A percentile compares a stretch with the other conserved stretches of the same genome.
phyloP scores from a whole-genome alignment of 495 filamentous ascomycete species.

The Poronia punctata region DNA sequence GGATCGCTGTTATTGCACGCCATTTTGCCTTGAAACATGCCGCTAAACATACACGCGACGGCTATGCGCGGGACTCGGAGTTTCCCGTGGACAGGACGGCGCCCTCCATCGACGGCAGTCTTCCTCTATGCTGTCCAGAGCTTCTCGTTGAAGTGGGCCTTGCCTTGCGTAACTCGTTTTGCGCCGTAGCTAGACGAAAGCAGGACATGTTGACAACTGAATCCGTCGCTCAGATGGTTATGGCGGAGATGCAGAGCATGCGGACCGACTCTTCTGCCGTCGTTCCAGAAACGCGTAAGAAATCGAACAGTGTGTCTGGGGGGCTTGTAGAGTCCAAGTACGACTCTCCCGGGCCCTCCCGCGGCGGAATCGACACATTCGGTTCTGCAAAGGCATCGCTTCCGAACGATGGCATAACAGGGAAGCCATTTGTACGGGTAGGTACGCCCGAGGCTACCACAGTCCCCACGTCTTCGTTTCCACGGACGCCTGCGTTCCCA shows the following conservation, averaged over 20 bases:
- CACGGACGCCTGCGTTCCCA: constrained; percentile 14
- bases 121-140: constrained; percentile 34
- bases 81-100: constrained; percentile 24
- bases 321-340: too few relatives aligned
- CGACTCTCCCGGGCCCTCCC: constrained; percentile 3
- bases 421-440: constrained; percentile 39
- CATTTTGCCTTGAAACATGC: constrained; percentile 30
- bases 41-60: constrained; percentile 23
- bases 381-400: constrained; percentile 23
- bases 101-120: constrained; percentile 8
- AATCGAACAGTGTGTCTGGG: constrained; percentile 13
- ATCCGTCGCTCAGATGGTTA: constrained; percentile 34
- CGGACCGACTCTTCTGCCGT: constrained; percentile 15
- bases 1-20: constrained; percentile 39
- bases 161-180: constrained; percentile 38
- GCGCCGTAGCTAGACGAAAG: constrained; percentile 32
- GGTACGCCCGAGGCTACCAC: constrained; percentile 18
- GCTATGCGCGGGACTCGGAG: constrained; percentile 22
- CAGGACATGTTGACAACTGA: constrained; percentile 32
- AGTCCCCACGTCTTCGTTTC: constrained; percentile 19
- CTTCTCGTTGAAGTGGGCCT: constrained; percentile 35
- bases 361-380: too few relatives aligned
- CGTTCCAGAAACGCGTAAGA: constrained; percentile 12
- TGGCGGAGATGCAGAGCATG: constrained; percentile 30
- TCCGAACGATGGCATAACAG: constrained; percentile 39